phyloP scores from a whole-genome alignment of 495 filamentous ascomycete species.

The Gamarada debralockiae region DNA sequence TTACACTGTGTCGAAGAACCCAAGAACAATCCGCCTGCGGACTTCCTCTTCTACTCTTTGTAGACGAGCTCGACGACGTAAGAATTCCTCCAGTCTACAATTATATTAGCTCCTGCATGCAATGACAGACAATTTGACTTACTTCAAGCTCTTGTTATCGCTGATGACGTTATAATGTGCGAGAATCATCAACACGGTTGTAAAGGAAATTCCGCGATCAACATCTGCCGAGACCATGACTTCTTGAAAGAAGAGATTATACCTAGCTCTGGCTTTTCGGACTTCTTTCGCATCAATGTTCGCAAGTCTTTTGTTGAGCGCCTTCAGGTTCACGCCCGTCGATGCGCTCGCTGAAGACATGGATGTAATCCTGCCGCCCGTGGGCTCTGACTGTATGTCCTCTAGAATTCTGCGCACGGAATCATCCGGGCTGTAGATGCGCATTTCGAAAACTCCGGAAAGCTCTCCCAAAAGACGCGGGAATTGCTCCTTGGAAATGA shows the following conservation, averaged over 20 bases:
- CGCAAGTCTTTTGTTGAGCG: slow-evolving; percentile 68
- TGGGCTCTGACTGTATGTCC: slow-evolving; percentile 61
- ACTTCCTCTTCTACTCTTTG: slow-evolving; percentile 97
- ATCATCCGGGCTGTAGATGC: slow-evolving; percentile 90
- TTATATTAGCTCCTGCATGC: slow-evolving; percentile 10
- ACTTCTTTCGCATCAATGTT: slow-evolving; percentile 74
- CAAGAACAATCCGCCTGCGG: slow-evolving; percentile 78
- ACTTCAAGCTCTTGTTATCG: slow-evolving; percentile 91
- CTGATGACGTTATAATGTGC: slow-evolving; percentile 99
- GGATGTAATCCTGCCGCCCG: slow-evolving; percentile 49
- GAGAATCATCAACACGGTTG: slow-evolving; percentile 90
- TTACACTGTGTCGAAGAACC: slow-evolving; percentile 93
- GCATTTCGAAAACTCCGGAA: slow-evolving; percentile 93
- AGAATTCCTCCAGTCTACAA: slow-evolving; percentile 80
- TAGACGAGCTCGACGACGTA: slow-evolving; percentile 83
- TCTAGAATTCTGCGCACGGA: slow-evolving; percentile 80
- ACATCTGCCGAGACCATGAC: slow-evolving; percentile 89
- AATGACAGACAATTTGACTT: slow-evolving; percentile 25
- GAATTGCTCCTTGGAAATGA: slow-evolving; percentile 87
- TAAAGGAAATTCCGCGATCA: slow-evolving; percentile 86
- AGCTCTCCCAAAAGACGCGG: slow-evolving; percentile 86
- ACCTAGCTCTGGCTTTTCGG: slow-evolving; percentile 64
- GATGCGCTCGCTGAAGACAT: slow-evolving; percentile 39
- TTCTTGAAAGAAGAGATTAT: slow-evolving; percentile 95
- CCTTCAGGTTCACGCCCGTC: slow-evolving; percentile 72